Conservation (phyloP, 2,329 filamentous ascomycete species). For the Fusarium avenaceum region DNA sequence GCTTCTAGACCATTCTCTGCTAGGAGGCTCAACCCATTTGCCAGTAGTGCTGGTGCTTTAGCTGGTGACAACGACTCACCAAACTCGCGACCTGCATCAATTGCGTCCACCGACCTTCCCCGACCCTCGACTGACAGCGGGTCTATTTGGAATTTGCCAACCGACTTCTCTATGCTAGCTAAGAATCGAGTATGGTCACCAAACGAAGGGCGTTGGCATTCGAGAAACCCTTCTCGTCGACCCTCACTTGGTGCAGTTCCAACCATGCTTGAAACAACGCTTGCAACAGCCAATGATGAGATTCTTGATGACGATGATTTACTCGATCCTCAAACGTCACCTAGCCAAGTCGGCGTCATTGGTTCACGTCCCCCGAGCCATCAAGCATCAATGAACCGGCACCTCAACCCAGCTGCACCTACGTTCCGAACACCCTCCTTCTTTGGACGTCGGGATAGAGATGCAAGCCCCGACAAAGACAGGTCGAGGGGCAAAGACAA, state of each 20-base stretch:
- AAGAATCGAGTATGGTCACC: slow-evolving; percentile 77
- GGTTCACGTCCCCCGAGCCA: slow-evolving; percentile 76
- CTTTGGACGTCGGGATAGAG: slow-evolving; percentile 62
- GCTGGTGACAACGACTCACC: slow-evolving; percentile 69
- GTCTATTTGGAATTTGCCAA: slow-evolving; percentile 76
- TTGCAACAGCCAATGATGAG: slow-evolving; percentile 74
- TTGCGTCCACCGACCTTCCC: slow-evolving; percentile 77
- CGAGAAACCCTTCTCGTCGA: slow-evolving; percentile 80
- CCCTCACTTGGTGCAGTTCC: slow-evolving; percentile 85
- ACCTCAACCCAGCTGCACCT: slow-evolving; percentile 88
- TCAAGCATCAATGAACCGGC: slow-evolving; percentile 65
- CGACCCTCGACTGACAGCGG: slow-evolving; percentile 84
- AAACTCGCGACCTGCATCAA: slow-evolving; percentile 76
- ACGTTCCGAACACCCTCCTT: slow-evolving; percentile 84
- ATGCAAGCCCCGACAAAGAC: slow-evolving; percentile 45
- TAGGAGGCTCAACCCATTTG: slow-evolving; percentile 62
- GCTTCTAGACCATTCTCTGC: slow-evolving; percentile 57
- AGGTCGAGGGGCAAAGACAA: slow-evolving; percentile 54
- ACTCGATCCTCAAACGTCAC: slow-evolving; percentile 64
- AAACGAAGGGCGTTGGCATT: slow-evolving; percentile 65
- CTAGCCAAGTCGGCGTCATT: slow-evolving; percentile 77
- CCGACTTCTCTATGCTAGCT: slow-evolving; percentile 59
- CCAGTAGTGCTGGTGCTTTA: slow-evolving; percentile 63
- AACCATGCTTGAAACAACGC: slow-evolving; percentile 69
- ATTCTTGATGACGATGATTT: slow-evolving; percentile 71